Evolutionary conservation across 1,139 yeast species (phyloP), one percentile per base, ranked within the genome.

Genomic region (Arxiozyma bovina): DNA sequence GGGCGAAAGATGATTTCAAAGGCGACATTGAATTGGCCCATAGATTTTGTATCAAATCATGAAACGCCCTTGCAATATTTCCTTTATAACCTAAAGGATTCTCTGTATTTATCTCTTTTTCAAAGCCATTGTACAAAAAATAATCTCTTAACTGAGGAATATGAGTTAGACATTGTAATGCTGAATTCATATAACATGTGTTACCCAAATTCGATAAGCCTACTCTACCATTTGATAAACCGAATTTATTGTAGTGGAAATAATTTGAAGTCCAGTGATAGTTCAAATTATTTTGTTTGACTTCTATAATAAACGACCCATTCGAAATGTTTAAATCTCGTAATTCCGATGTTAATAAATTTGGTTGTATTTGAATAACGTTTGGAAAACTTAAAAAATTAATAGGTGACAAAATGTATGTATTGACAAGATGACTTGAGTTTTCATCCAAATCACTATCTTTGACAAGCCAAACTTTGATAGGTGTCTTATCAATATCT

Each of bases 121-220:
- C 75, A 66, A 76, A 87, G n/a, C 80, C 74, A 53, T 80, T 78
- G 64, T 79, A 81, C 50, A 79, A 69, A 64, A 93, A 93, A 68
- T 89, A 93, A 50, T 82, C 77, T 20, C 85, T 81, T 45, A 93
- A 72, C 67, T 90, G 97, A 0, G 96, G 96, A 15, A 91, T 78
- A 66, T 93, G 99, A 0, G 83, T 78, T 51, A 93, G 73, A 66
- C 98, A 93, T 68, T 93, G 99, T 54, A 93, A 73, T 0, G 98
- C 97, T 18, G 96, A 88, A 70, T 93, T 93, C 98, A 93, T 93
- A 68, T 90, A 93, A 68, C 99, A 93, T 0, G 96, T 87, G 66
- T 93, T 93, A 7, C 99, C 99, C 60, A 93, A 73, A 66, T 93
- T 93, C 48, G 78, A 76, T 52, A 93, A 73, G 0, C 99, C 99